phyloP scores from a whole-genome alignment of 371 early-diverging fungal genomes.

The Mucor circinelloides region DNA sequence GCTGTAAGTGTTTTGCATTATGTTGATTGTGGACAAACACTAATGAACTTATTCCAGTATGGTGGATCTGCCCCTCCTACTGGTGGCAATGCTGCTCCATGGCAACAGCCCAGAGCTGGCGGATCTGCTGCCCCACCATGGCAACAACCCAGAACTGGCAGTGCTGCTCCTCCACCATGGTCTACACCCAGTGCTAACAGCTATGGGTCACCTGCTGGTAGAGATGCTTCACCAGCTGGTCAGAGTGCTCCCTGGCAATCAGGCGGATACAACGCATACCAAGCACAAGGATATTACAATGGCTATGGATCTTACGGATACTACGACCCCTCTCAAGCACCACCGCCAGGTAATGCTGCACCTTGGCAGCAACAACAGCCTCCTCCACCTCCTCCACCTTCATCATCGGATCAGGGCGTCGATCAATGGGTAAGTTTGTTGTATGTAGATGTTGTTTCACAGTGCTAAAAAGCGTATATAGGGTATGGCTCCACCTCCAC shows the following conservation, averaged over 20 bases:
- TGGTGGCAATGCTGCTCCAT: slow-evolving; percentile 41
- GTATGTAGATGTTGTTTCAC: not conserved
- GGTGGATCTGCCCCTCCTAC: slow-evolving; percentile 2
- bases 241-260: slow-evolving; percentile 39
- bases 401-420: not conserved
- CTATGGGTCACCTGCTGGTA: slow-evolving; percentile 8
- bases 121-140: slow-evolving; percentile 39
- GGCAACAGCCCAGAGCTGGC: slow-evolving; percentile 47
- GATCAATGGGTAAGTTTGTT: slow-evolving; percentile 17
- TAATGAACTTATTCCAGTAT: slow-evolving; percentile 10
- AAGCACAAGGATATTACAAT: slow-evolving; percentile 28
- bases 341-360: slow-evolving; percentile 26
- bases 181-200: slow-evolving; percentile 18
- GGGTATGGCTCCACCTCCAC: slow-evolving; percentile 38
- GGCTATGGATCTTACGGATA: slow-evolving; percentile 32
- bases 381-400: slow-evolving; percentile 26
- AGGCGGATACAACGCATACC: slow-evolving; percentile 20
- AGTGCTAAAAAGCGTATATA: not conserved
- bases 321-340: slow-evolving; percentile 32
- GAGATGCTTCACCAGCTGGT: slow-evolving; percentile 7
- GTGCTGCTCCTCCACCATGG: slow-evolving; percentile 27
- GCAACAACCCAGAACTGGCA: slow-evolving; percentile 29
- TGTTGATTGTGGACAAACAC: not conserved
- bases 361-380: slow-evolving; percentile 20
- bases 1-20: slow-evolving; percentile 6